Conservation (phyloP, 2,329 filamentous ascomycete species). For the Fusarium cyanostomum region DNA sequence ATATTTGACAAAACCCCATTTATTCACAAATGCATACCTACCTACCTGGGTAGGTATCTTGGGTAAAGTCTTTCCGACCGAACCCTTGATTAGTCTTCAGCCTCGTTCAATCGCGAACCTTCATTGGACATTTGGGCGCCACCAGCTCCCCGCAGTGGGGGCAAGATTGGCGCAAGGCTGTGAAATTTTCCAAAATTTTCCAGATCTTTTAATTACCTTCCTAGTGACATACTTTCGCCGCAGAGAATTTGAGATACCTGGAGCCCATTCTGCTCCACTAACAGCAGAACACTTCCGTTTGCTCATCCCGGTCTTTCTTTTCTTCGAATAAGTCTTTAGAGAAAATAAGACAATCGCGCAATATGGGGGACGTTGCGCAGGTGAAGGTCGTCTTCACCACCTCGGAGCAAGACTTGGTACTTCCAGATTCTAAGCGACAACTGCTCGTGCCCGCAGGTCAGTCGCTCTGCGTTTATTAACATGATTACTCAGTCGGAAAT, state of each 20-base stretch:
- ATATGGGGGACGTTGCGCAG: conserved; percentile 59
- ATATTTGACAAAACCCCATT: too few species aligned
- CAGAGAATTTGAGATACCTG: conserved; percentile 28
- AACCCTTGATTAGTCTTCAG: conserved; percentile 15
- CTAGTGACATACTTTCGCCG: conserved; percentile 10
- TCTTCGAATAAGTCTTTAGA: not conserved
- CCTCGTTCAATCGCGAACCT: conserved; percentile 14
- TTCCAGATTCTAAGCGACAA: conserved; percentile 69
- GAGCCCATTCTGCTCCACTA: conserved; percentile 18
- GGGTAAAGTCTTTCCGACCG: too few species aligned
- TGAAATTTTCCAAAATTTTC: conserved; percentile 41
- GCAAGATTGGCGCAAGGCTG: conserved; percentile 37
- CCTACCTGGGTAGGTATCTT: too few species aligned
- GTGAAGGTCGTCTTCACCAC: conserved; percentile 76
- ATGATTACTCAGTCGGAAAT: not conserved
- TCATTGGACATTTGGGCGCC: conserved; percentile 8
- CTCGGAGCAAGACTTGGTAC: conserved; percentile 67
- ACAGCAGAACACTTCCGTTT: not conserved
- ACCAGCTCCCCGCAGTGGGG: conserved; percentile 39
- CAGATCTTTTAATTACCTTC: conserved; percentile 24
- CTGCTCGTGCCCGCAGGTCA: conserved; percentile 69
- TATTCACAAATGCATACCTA: too few species aligned
- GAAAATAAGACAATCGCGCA: conserved; percentile 5
- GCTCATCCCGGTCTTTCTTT: not conserved
- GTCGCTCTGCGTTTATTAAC: not conserved